Conservation (phyloP, 2,329 filamentous ascomycete genomes). For the Neopestalotiopsis sp. region DNA sequence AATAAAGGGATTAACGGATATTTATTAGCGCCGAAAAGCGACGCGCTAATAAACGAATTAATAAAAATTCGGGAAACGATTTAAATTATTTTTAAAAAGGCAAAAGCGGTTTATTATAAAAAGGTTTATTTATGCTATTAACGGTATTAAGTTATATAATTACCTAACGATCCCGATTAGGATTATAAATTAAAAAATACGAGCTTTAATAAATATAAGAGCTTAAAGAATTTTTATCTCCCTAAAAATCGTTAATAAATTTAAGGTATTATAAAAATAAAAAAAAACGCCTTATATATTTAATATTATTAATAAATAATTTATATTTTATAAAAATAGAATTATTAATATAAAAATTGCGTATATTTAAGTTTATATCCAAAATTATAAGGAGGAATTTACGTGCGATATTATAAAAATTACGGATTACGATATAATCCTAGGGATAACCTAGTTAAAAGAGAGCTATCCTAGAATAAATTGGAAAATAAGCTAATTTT, state of each 20-base stretch:
- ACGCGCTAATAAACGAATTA: background rate
- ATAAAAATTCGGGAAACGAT: background rate
- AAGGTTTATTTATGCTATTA: background rate
- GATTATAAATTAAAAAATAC: background rate
- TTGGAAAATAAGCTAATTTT: background rate
- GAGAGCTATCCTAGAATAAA: too few relatives aligned
- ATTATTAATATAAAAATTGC: too few relatives aligned
- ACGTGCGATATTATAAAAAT: conserved; percentile 11
- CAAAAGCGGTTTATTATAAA: background rate
- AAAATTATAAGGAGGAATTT: background rate
- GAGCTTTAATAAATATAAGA: background rate
- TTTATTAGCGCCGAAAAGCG: background rate
- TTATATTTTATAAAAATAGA: too few relatives aligned
- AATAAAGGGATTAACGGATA: background rate
- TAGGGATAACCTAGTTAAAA: conserved; percentile 13
- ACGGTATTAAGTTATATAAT: background rate
- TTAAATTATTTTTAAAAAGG: background rate
- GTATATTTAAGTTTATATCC: too few relatives aligned
- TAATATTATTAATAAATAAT: too few relatives aligned
- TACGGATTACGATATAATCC: conserved; percentile 3
- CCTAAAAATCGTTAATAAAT: too few relatives aligned
- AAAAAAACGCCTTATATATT: too few relatives aligned
- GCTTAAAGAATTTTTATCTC: background rate
- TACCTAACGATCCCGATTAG: background rate
- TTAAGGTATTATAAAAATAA: too few relatives aligned